These are phyloP conservation scores for Blastocystis sp. DNA, from an alignment of 352 stramenopile genomes.

Conservation along the genomic window DNA sequence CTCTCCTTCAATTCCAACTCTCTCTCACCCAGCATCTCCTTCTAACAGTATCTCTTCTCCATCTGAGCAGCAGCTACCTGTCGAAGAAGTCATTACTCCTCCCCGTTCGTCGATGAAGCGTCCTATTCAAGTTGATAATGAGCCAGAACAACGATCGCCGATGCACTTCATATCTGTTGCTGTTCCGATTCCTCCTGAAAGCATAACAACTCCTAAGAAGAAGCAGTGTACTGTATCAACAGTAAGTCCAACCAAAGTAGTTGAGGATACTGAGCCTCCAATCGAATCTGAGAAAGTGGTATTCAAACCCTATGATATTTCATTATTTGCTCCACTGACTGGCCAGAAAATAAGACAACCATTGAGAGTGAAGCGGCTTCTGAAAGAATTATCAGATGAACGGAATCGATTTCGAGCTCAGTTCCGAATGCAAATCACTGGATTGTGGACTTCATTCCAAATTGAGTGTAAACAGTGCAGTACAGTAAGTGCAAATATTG, in stretches of 20 bases:
- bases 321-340: neutral
- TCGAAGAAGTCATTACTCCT: neutral
- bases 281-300: neutral
- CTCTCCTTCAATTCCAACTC: too few species aligned
- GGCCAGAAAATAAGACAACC: neutral
- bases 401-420: neutral
- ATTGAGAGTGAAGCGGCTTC: neutral
- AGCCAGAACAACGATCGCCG: neutral
- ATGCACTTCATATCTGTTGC: neutral
- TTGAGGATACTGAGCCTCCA: neutral
- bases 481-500: neutral
- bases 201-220: neutral
- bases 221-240: neutral
- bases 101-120: neutral
- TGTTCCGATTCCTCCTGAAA: neutral
- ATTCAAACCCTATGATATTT: neutral
- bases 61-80: too few species aligned
- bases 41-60: too few species aligned
- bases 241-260: constrained; percentile 21
- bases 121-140: neutral
- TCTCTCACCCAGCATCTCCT: too few species aligned
- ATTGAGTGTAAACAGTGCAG: neutral
- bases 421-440: neutral
- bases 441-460: neutral
- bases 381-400: neutral